A percentile compares a stretch with the other conserved stretches of the same genome.
phyloP scores from a whole-genome alignment of 306 rosid species.

The Vigna reflexopilosa region DNA sequence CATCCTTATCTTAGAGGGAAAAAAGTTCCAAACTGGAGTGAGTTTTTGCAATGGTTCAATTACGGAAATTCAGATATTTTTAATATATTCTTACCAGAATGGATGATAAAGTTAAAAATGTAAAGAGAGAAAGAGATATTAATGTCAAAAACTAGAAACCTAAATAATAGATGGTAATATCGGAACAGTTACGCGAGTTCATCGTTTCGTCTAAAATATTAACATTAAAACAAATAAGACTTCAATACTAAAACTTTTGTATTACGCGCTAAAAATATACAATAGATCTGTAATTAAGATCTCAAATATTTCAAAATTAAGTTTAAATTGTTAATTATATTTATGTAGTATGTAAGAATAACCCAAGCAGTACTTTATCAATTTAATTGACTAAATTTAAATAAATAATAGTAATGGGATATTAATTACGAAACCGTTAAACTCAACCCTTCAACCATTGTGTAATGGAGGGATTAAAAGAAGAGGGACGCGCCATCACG shows the following conservation, averaged over 20 bases:
- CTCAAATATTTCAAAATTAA: no score
- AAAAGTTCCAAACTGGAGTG: not conserved
- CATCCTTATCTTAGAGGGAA: not conserved
- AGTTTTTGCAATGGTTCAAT: not conserved
- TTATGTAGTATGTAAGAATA: no score
- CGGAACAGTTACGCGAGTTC: no score
- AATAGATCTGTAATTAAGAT: no score
- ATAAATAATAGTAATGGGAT: not conserved
- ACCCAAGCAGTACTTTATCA: not conserved
- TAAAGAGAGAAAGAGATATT: not conserved
- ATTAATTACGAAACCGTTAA: slow-evolving; percentile 2
- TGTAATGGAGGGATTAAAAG: not conserved
- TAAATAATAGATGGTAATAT: not conserved
- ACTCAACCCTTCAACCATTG: not conserved
- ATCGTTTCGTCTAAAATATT: no score
- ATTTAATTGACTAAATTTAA: not conserved
- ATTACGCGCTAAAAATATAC: no score
- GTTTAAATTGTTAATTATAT: no score
- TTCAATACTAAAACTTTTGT: no score
- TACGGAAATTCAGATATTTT: not conserved
- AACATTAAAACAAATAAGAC: no score
- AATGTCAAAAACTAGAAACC: not conserved
- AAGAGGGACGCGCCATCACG: slow-evolving; percentile 39
- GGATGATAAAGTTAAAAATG: not conserved
- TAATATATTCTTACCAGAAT: not conserved